A percentile compares a stretch with the other conserved stretches of the same genome.
These are phyloP conservation scores for Tylopilus sp. DNA, from an alignment of 1,284 basidiomycete species.

Conservation along the genomic window DNA sequence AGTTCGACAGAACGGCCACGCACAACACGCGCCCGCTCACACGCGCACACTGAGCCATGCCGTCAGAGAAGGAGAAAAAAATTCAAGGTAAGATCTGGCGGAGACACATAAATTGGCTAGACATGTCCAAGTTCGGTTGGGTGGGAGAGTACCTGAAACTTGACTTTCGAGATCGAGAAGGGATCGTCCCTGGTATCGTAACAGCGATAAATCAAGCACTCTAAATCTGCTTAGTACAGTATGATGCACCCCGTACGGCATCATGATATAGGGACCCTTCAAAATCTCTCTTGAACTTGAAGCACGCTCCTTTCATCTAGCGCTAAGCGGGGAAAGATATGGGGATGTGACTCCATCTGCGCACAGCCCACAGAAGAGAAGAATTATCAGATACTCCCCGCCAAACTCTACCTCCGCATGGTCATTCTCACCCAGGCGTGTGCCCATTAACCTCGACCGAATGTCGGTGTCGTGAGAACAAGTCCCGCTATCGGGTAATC, in stretches of 20 bases:
- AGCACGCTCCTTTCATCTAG: conserved; percentile 37
- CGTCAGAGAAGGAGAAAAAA: conserved; percentile 24
- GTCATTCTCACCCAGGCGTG: conserved; percentile 1
- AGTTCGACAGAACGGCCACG: conserved; percentile 12
- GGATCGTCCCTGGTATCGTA: conserved; percentile 38
- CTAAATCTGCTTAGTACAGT: conserved; percentile 32
- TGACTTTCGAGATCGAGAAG: conserved; percentile 36
- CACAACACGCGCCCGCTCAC: conserved; percentile 16
- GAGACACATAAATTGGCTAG: conserved; percentile 26
- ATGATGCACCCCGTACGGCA: conserved; percentile 35
- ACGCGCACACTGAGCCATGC: conserved; percentile 23
- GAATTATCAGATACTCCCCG: conserved; percentile 11
- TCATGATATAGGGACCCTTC: conserved; percentile 29
- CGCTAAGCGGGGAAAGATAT: conserved; percentile 35
- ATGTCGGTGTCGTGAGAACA: conserved; percentile 17
- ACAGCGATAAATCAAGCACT: conserved; percentile 33
- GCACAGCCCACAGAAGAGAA: conserved; percentile 30
- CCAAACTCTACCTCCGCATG: conserved; percentile 15
- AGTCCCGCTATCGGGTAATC: conserved; percentile 9
- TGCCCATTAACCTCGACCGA: conserved; percentile 3
- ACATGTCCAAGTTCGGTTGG: conserved; percentile 23
- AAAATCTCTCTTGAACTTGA: conserved; percentile 19
- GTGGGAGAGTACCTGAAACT: conserved; percentile 38
- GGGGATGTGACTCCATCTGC: conserved; percentile 32
- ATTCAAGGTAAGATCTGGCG: conserved; percentile 28